Percentiles rank a stretch among this genome's conserved stretches.
phyloP scores from a whole-genome alignment of 106 monocot species.

The Phalaenopsis aphrodite region DNA sequence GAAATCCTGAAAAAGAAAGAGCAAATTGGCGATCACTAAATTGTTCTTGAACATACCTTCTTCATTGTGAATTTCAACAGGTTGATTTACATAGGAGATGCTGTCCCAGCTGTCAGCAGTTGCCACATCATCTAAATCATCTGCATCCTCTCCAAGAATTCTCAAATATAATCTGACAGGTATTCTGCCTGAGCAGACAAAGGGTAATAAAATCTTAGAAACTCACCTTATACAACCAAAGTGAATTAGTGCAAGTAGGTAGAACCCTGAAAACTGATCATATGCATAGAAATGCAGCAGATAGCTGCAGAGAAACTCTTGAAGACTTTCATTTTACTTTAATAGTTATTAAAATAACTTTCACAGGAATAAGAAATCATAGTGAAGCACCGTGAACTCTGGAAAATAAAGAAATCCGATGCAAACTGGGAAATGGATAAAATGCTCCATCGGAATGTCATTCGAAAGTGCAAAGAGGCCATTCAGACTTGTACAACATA shows the following conservation, averaged over 20 bases:
- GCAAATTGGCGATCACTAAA: background rate
- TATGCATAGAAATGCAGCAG: no score
- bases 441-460: background rate
- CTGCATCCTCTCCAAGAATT: constrained; percentile 32
- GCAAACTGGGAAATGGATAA: background rate
- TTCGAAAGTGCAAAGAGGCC: background rate
- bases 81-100: constrained; percentile 73
- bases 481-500: background rate
- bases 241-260: background rate
- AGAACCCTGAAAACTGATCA: no score
- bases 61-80: constrained; percentile 57
- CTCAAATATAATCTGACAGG: constrained; percentile 81
- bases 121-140: constrained; percentile 51
- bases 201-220: background rate
- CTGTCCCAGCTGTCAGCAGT: constrained; percentile 58
- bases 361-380: background rate
- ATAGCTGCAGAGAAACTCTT: background rate
- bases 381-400: background rate
- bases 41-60: constrained; percentile 42
- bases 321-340: background rate
- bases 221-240: background rate
- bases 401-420: background rate
- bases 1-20: background rate
- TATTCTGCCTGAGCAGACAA: constrained; percentile 53
- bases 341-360: background rate